Evolutionary conservation across 2,329 filamentous ascomycete species (phyloP), one percentile per base, ranked within the genome.

Genomic region (Epichloe coenophiala): DNA sequence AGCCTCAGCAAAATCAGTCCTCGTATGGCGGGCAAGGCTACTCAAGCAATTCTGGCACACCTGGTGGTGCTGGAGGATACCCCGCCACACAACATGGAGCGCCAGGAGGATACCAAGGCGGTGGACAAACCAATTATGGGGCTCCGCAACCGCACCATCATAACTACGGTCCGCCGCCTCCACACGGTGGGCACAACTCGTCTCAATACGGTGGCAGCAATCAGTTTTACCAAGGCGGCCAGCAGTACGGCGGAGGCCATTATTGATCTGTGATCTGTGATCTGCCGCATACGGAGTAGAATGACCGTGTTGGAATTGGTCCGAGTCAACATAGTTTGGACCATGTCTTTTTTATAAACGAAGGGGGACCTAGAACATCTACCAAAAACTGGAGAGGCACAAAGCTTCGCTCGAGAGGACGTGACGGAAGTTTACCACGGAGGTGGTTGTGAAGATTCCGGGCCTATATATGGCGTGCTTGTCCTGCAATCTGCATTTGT

Each of bases 151-250:
- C 56, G 13, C 53, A 58, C n/a, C 51, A 59, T 35, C 50, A 41
- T 1, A 42, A 31, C 23, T 57, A 55, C 23, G 46, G 42, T 37
- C 52, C 54, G 35, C 38, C 38, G 35, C 38, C 38, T 40, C 56
- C 49, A 33, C 50, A 52, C 12, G 47, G 53, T 15, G 46, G 49
- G 21, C 51, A 56, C 47, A 45, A 43, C 45, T 53, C 64, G 47
- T 59, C 59, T 35, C 55, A 63, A 12, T 64, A 65, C 40, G 60
- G 62, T 35, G 54, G 56, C 35, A 50, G 44, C 58, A 60, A 41
- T 35, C 58, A 59, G 41, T 55, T 60, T 5, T 62, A 64, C 37
- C 57, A 58, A 15, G 55, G 59, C 19, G 57, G 56, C 17, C 56
- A 61, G 33, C 59, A 54, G 12, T 55, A 57, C 36, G 51, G 49